Evolutionary conservation across 805 yeast species (phyloP), one percentile per base, ranked within the genome.

Genomic region (Yarrowia divulgata): DNA sequence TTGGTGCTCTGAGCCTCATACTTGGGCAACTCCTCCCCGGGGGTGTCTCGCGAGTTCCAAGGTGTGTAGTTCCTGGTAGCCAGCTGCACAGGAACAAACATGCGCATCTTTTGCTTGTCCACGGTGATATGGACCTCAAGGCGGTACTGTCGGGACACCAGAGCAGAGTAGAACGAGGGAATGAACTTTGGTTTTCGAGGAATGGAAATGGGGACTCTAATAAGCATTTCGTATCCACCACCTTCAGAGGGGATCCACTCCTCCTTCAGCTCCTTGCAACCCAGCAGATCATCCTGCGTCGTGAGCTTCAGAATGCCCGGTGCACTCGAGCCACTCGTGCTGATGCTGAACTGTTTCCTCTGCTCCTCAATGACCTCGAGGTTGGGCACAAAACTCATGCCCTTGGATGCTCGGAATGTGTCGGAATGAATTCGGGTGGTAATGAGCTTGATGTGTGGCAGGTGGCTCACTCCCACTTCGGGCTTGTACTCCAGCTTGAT

Each of bases 131-230:
- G 29, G 29, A 63, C 45, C 39, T 63, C 57, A 13, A 63, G 48
- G 29, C 68, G 68, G 57, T 63, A 63, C 39, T 63, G 68, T 16
- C 68, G 55, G n/a, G 68, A 63, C 10, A 63, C 57, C 48, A 63
- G 29, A 19, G 68, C 68, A 14, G 68, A 63, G 57, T 63, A 63
- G 57, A 63, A 63, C 9, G 68, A 63, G 35, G 68, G 68, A 6
- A 63, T 63, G 48, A 63, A 63, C 48, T 63, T 63, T 10, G 68
- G 68, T 45, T 63, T 63, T 37, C 68, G 35, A 9, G 68, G 68
- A 14, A 63, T 32, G 18, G 68, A 48, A 23, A 63, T 19, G 3
- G 68, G 68, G 1, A 63, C 46, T 32, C 43, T 8, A 10, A 63
- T n/a, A 0, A 49, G 13, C 55, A 49, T 48, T n/a, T 63, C 68